Base-by-base conservation (phyloP, 192 early-diverging fungal genomes). In the Dimargaris xerosporica region DNA sequence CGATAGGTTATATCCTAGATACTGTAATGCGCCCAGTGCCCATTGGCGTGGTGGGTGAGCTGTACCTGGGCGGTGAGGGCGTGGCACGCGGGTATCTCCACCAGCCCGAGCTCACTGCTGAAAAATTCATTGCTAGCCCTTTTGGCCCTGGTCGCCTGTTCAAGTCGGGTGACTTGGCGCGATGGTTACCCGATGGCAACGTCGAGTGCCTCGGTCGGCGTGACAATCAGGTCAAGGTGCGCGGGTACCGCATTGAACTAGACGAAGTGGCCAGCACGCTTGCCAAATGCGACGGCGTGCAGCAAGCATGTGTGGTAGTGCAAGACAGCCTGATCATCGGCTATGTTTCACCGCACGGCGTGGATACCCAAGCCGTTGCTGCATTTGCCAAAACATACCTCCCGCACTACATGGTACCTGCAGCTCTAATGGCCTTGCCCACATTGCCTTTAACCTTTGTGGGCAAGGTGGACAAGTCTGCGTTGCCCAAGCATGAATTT, bases 181-280 rank as follows among this genome's bases (percentile, higher is more conserved):
- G 59, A 12, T 69, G 66, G 50, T 62, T 71, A 0, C 63, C 65
- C n/a, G 62, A 68, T 21, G 73, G 73, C 11, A 63, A 65, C 26
- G 16, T 75, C 1, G 64, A 64, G 0, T 66, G 43, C 48, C n/a
- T 80, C 0, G 73, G 69, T 1, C 67, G 73, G 1, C 56, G 47
- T 7, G 73, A 71, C 30, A n/a, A 68, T 28, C 67, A 69, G 60
- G 63, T 75, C 65, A 73, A 73, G 53, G 63, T 75, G 16, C 62
- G 67, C 23, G 73, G 73, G 3, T 71, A 54, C 61, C 64, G 73
- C 4, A 61, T 75, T 4, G 69, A 75, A 42, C 64, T 64, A 1
- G 56, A 63, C 1, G 73, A 75, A 59, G 51, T 75, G 6, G 65
- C 66, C 44, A 43, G 34, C 21, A 21, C 58, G 2, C 44, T 76